phyloP scores from a whole-genome alignment of 129 eudicot species.

The Solidago caesia region DNA sequence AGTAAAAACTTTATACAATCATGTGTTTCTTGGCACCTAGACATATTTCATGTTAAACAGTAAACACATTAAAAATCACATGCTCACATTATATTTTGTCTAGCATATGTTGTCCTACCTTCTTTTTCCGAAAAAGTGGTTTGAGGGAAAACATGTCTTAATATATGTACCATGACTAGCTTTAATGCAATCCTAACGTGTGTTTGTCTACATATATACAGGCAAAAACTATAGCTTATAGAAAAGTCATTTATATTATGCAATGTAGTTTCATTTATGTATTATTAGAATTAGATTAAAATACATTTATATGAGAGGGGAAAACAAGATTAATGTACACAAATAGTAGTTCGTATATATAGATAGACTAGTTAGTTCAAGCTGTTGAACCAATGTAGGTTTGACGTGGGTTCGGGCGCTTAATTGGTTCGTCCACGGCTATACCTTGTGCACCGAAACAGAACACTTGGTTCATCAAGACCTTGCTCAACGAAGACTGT shows the following conservation, averaged over 20 bases:
- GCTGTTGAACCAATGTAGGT: slow-evolving; percentile 28
- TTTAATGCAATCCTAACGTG: not conserved
- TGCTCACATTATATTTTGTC: not conserved
- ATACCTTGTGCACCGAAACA: slow-evolving; percentile 81
- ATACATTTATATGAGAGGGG: not conserved
- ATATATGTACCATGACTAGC: not conserved
- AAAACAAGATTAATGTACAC: slow-evolving; percentile 2
- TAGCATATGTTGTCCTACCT: not conserved
- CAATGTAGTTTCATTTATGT: not conserved
- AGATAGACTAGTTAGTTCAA: not conserved
- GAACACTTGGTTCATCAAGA: slow-evolving; percentile 65
- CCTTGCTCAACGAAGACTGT: slow-evolving; percentile 52
- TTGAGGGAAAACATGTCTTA: not conserved
- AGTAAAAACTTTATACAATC: not conserved
- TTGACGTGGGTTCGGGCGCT: slow-evolving; percentile 26
- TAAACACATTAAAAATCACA: not conserved
- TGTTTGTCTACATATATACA: not conserved
- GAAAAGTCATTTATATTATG: not conserved
- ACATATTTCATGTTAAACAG: not conserved
- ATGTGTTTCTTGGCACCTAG: not conserved
- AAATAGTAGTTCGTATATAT: not conserved
- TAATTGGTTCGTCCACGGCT: slow-evolving; percentile 43
- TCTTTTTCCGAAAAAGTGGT: not conserved
- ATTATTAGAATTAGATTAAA: not conserved
- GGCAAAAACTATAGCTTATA: not conserved